A percentile compares a stretch with the other conserved stretches of the same genome.
Conservation (phyloP, 768 basidiomycete species). For the Arthromyces matolae region DNA sequence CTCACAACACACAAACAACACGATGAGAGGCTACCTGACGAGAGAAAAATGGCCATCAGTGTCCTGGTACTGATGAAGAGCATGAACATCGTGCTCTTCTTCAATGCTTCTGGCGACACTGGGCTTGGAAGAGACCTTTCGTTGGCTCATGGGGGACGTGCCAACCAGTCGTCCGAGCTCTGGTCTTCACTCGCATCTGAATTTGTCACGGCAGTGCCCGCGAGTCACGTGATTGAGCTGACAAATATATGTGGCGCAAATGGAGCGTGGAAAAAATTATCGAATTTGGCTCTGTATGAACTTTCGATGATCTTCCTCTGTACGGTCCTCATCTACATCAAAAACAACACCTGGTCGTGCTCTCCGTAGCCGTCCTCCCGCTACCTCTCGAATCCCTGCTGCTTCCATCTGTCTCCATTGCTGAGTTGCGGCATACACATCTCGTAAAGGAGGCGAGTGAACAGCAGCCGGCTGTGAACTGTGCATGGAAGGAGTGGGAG, state of each 20-base stretch:
- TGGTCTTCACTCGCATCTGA: too few relatives aligned
- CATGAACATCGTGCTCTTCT: slow-evolving; percentile 31
- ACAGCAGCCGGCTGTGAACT: slow-evolving; percentile 42
- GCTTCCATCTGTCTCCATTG: slow-evolving; percentile 72
- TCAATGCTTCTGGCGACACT: slow-evolving; percentile 18
- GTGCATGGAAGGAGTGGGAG: slow-evolving; percentile 67
- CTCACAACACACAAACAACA: slow-evolving; percentile 14
- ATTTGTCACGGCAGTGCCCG: slow-evolving; percentile 5
- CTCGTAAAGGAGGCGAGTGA: slow-evolving; percentile 58
- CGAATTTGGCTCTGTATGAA: slow-evolving; percentile 9
- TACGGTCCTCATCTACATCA: slow-evolving; percentile 53
- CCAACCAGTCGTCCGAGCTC: slow-evolving; percentile 9
- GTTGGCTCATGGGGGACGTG: slow-evolving; percentile 42
- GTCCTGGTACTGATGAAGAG: slow-evolving; percentile 79
- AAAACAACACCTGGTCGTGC: slow-evolving; percentile 66
- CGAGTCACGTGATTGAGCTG: slow-evolving; percentile 6
- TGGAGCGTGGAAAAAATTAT: not conserved
- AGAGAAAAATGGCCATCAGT: slow-evolving; percentile 96
- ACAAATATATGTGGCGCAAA: slow-evolving; percentile 11
- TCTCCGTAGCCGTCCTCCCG: slow-evolving; percentile 34
- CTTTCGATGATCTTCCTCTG: slow-evolving; percentile 34
- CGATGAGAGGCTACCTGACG: slow-evolving; percentile 65
- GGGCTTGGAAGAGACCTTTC: slow-evolving; percentile 37
- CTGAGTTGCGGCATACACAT: slow-evolving; percentile 58
- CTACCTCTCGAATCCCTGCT: slow-evolving; percentile 39